Evolutionary conservation across 805 yeast genomes (phyloP).

Genomic region (Myxozyma lipomycoides): DNA sequence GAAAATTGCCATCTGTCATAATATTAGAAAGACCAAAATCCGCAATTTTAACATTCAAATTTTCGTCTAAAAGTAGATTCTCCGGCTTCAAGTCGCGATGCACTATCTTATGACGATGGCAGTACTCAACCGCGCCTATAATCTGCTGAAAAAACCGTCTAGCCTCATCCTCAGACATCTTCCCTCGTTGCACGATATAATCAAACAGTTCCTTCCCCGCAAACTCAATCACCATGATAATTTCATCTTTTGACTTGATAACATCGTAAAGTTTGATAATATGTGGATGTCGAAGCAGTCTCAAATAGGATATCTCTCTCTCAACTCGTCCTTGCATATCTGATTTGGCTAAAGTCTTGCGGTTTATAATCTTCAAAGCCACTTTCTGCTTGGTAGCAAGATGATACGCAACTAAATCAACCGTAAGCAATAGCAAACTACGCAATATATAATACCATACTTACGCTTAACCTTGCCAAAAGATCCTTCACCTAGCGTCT

Average conservation of each 20-base stretch:
- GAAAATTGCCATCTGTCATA: conserved; percentile 96
- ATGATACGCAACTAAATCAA: conserved; percentile 48
- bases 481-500: conserved; percentile 93
- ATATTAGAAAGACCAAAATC: conserved; percentile 93
- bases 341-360: conserved; percentile 85
- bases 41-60: conserved; percentile 88
- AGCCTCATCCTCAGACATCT: conserved; percentile 85
- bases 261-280: conserved; percentile 94
- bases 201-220: conserved; percentile 97
- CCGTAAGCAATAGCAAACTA: background rate
- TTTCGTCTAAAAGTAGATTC: conserved; percentile 81
- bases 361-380: conserved; percentile 86
- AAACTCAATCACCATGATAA: conserved; percentile 93
- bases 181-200: conserved; percentile 89
- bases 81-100: conserved; percentile 97
- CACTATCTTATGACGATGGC: conserved; percentile 93
- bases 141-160: conserved; percentile 93
- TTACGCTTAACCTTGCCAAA: conserved; percentile 94
- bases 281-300: conserved; percentile 90
- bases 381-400: conserved; percentile 87
- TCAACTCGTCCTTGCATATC: conserved; percentile 98
- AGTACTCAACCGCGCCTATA: conserved; percentile 92
- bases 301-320: conserved; percentile 84
- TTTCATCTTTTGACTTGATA: conserved; percentile 90
- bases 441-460: conserved; percentile 29